Percentiles rank a stretch among this genome's conserved stretches.
These are phyloP conservation scores for Termitomyces sp. DNA, from an alignment of 768 basidiomycete genomes.

Conservation along the genomic window DNA sequence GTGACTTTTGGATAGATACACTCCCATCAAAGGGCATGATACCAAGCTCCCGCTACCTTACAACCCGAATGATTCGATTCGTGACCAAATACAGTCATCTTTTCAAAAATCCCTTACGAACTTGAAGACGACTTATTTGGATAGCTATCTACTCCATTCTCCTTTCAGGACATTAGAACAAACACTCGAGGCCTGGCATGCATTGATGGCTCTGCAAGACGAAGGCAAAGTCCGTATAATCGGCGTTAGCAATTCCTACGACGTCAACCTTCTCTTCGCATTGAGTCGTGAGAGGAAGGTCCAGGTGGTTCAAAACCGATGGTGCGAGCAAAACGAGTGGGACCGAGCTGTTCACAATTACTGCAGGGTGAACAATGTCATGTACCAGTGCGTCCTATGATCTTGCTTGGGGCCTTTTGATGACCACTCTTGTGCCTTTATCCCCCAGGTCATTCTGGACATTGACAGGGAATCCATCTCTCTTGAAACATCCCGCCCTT, in stretches of 20 bases:
- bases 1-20: constrained; percentile 51
- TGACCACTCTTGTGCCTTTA: neutral
- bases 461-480: constrained; percentile 67
- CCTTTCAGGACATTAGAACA: constrained; percentile 57
- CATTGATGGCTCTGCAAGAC: constrained; percentile 60
- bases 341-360: constrained; percentile 63
- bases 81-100: constrained; percentile 61
- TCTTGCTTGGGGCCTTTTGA: neutral
- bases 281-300: constrained; percentile 55
- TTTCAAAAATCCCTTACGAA: constrained; percentile 65
- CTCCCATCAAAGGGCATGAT: constrained; percentile 74
- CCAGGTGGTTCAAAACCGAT: constrained; percentile 81
- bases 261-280: constrained; percentile 51
- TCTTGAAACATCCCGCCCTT: constrained; percentile 52
- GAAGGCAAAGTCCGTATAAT: constrained; percentile 62
- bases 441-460: constrained; percentile 83
- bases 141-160: constrained; percentile 78
- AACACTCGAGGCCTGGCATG: constrained; percentile 70
- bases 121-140: constrained; percentile 70
- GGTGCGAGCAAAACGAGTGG: constrained; percentile 82
- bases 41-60: constrained; percentile 71
- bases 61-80: constrained; percentile 49
- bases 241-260: constrained; percentile 79
- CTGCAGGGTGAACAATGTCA: constrained; percentile 60
- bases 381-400: constrained; percentile 59